Base-by-base conservation (phyloP, 768 basidiomycete species). In the Symmetrospora coprosmae region DNA sequence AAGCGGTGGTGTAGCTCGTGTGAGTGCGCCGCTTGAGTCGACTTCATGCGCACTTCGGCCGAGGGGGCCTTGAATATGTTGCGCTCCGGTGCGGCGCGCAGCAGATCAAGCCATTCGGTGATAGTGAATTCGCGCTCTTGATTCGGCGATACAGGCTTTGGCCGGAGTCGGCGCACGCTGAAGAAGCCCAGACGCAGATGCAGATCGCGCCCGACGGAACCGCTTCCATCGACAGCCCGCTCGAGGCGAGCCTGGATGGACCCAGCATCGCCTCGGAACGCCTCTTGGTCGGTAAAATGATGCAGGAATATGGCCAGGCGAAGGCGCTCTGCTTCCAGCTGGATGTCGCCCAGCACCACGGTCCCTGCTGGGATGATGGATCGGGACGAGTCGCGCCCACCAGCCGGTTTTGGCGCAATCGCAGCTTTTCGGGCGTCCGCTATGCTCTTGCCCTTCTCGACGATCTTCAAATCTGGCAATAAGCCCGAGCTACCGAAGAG, bases 241-340 rank as follows among this genome's bases (percentile, higher is more conserved):
- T 52, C 31, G 21, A 68, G 63, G 11, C 48, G 41, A 9, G 66
- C 67, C 21, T 63, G 79, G 78, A 1, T 80, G 68, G 85, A 83
- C 23, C 85, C 84, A 79, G 88, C 80, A 69, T 87, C 87, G 55
- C 83, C 75, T 14, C 81, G 76, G 66, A 87, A 87, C 41, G 86
- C 78, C 69, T 87, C 86, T 4, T 75, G 71, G 66, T 90, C 89
- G 47, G 77, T 77, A 80, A 87, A 84, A 23, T 81, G 82, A 17
- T 86, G 80, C 16, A 85, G 84, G 69, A 89, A 88, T 30, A 88
- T 75, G 17, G 83, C 78, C 25, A 91, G 72, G 21, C 81, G 82
- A 11, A 91, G 75, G 2, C 73, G 72, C 47, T 79, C 76, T 30
- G 88, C 76, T 30, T 77, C 78, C 47, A 90, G 78, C 64, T 80